These are phyloP conservation scores for Phytophthora citrophthora DNA, from an alignment of 352 stramenopile species.

Conservation along the genomic window DNA sequence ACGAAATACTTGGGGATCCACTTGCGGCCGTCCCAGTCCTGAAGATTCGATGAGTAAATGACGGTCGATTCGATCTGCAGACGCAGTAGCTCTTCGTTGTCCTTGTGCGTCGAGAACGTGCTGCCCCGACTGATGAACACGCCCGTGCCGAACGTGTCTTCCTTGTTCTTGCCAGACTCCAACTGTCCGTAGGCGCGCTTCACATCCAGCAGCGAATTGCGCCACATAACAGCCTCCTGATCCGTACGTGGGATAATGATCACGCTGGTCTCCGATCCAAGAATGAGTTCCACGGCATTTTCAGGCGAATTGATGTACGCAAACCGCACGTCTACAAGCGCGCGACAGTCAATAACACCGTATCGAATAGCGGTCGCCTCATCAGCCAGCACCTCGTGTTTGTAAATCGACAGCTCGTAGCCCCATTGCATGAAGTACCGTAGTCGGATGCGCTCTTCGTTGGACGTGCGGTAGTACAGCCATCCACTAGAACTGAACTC, in stretches of 20 bases:
- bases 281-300: constrained; percentile 84
- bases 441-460: constrained; percentile 80
- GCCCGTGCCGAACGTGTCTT: constrained; percentile 72
- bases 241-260: constrained; percentile 86
- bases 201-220: constrained; percentile 78
- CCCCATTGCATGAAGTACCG: constrained; percentile 91
- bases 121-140: constrained; percentile 88
- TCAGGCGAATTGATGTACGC: constrained; percentile 86
- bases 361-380: constrained; percentile 84
- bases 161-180: constrained; percentile 78
- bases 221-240: constrained; percentile 87
- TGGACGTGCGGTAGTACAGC: constrained; percentile 87
- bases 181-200: constrained; percentile 82
- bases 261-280: constrained; percentile 79
- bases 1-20: constrained; percentile 92
- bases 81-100: constrained; percentile 86
- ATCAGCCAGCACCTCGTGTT: constrained; percentile 85
- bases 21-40: constrained; percentile 87
- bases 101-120: constrained; percentile 84
- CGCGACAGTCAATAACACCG: constrained; percentile 86
- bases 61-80: constrained; percentile 84
- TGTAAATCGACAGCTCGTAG: constrained; percentile 91
- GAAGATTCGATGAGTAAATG: constrained; percentile 84
- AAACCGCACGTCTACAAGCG: constrained; percentile 83
- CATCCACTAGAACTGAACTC: constrained; percentile 82